phyloP scores from a whole-genome alignment of 192 early-diverging fungal genomes.

The Coemansia sp. region DNA sequence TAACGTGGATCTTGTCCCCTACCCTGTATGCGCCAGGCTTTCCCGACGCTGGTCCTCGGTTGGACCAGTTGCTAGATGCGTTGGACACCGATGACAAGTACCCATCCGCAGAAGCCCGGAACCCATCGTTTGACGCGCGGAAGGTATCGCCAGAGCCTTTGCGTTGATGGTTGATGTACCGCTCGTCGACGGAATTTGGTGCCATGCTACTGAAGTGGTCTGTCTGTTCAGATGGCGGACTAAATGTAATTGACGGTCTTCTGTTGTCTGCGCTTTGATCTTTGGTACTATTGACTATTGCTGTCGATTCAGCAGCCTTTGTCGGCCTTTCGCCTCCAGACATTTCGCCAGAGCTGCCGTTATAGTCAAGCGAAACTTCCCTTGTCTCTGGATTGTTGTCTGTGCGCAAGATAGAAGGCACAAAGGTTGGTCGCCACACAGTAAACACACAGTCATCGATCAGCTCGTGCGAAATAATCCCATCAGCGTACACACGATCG shows the following conservation, averaged over 20 bases:
- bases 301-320: neutral
- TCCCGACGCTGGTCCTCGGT: neutral
- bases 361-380: neutral
- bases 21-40: slow-evolving; percentile 38
- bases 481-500: slow-evolving; percentile 51
- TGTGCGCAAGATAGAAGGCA: slow-evolving; percentile 29
- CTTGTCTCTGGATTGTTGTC: slow-evolving; percentile 7
- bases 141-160: slow-evolving; percentile 10
- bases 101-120: slow-evolving; percentile 18
- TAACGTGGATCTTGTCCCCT: slow-evolving; percentile 25
- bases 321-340: slow-evolving; percentile 14
- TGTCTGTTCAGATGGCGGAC: neutral
- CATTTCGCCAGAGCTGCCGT: slow-evolving; percentile 15
- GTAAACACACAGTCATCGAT: slow-evolving; percentile 52
- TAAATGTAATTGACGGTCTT: slow-evolving; percentile 11
- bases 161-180: slow-evolving; percentile 14
- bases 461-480: slow-evolving; percentile 44
- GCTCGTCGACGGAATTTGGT: neutral
- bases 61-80: slow-evolving; percentile 19
- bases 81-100: slow-evolving; percentile 33
- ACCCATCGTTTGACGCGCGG: slow-evolving; percentile 11
- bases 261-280: slow-evolving; percentile 2
- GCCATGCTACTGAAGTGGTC: neutral
- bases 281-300: neutral
- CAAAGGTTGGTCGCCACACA: slow-evolving; percentile 49